Conservation (phyloP, 2,329 filamentous ascomycete genomes). For the Nothopassalora personata region DNA sequence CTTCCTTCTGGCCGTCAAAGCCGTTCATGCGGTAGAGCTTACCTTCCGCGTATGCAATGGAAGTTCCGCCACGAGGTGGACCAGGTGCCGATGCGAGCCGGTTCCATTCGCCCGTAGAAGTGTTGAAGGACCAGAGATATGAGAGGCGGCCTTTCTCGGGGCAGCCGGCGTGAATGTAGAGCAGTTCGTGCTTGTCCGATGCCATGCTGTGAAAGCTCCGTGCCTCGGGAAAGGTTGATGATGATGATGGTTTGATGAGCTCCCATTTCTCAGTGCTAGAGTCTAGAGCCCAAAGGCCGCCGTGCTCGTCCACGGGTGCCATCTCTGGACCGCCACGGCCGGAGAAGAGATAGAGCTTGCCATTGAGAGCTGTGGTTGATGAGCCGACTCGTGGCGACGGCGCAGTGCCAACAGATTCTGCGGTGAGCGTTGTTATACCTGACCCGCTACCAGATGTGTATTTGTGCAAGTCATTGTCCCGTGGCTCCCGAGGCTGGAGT, state of each 20-base stretch:
- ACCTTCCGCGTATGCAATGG: constrained; percentile 59
- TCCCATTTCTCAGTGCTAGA: constrained; percentile 60
- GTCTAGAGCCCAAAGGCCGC: constrained; percentile 71
- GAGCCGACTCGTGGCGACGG: constrained; percentile 68
- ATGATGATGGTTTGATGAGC: constrained; percentile 53
- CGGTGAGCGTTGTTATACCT: constrained; percentile 21
- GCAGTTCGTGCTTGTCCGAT: constrained; percentile 60
- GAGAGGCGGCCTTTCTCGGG: constrained; percentile 56
- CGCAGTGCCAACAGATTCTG: constrained; percentile 30
- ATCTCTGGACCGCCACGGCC: constrained; percentile 67
- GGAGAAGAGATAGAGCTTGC: constrained; percentile 74
- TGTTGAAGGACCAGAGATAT: constrained; percentile 75
- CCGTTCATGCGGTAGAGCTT: constrained; percentile 75
- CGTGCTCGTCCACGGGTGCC: constrained; percentile 66
- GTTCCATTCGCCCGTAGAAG: constrained; percentile 60
- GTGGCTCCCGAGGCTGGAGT: constrained; percentile 57
- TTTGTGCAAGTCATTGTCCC: constrained; percentile 68
- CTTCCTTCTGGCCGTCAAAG: constrained; percentile 64
- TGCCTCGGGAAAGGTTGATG: constrained; percentile 51
- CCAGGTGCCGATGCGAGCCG: constrained; percentile 63
- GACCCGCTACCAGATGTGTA: constrained; percentile 33
- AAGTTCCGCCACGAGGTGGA: constrained; percentile 60
- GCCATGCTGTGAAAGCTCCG: constrained; percentile 67
- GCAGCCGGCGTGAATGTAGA: constrained; percentile 74
- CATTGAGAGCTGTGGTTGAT: constrained; percentile 62